phyloP scores from a whole-genome alignment of 2,329 filamentous ascomycete species.

The Cordyceps sp. region DNA sequence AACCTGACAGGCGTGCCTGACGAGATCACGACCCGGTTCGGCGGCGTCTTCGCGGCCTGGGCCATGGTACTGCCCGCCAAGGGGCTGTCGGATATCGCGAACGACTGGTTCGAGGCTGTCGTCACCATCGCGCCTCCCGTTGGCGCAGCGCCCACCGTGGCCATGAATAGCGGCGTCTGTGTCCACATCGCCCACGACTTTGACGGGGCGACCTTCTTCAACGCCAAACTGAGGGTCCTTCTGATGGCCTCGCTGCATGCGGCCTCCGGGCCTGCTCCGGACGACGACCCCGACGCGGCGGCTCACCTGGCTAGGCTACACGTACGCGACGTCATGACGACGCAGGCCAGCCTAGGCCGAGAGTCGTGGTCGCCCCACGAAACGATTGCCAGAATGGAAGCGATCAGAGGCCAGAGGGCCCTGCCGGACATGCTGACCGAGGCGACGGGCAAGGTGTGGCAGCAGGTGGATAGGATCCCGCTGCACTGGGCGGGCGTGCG shows the following conservation, averaged over 20 bases:
- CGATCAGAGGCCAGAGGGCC: conserved; percentile 22
- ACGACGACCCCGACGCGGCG: conserved; percentile 4
- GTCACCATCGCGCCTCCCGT: conserved; percentile 37
- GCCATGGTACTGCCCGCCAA: conserved; percentile 21
- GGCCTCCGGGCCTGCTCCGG: neutral
- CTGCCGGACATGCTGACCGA: conserved; percentile 29
- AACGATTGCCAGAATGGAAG: conserved; percentile 18
- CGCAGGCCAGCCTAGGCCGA: conserved; percentile 28
- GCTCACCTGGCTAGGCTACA: conserved; percentile 14
- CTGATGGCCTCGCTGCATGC: conserved; percentile 43
- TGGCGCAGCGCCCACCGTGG: conserved; percentile 25
- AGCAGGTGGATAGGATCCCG: conserved; percentile 38
- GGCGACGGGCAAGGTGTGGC: conserved; percentile 31
- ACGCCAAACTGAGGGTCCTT: conserved; percentile 30
- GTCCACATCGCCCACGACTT: conserved; percentile 39
- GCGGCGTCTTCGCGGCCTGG: conserved; percentile 52
- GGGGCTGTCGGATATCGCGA: conserved; percentile 13
- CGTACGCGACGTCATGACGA: conserved; percentile 22
- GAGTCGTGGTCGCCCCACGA: conserved; percentile 25
- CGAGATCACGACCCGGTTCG: conserved; percentile 33
- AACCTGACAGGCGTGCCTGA: conserved; percentile 35
- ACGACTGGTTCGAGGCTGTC: conserved; percentile 41
- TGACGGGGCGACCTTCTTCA: conserved; percentile 21
- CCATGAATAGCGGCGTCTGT: conserved; percentile 30
- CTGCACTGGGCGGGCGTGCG: conserved; percentile 42